Evolutionary conservation across 2,329 filamentous ascomycete genomes (phyloP).

Genomic region (Lachnellula willkommii): DNA sequence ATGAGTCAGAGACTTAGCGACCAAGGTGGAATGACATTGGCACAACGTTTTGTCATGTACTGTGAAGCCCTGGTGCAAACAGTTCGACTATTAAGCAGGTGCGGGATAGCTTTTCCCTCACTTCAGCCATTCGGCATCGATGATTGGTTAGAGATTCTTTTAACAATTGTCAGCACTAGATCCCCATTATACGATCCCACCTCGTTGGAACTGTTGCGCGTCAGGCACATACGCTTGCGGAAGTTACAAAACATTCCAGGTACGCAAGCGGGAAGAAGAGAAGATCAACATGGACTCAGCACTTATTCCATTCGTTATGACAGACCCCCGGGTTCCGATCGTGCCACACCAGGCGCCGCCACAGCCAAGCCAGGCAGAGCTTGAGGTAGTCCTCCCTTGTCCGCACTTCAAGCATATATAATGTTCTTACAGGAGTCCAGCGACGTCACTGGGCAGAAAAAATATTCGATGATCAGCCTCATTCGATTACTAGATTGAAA

Average conservation of each 20-base stretch:
- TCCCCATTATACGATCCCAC: conserved; percentile 52
- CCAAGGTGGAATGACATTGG: conserved; percentile 46
- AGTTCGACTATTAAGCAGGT: conserved; percentile 49
- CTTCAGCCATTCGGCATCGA: not conserved
- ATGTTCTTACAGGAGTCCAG: conserved; percentile 31
- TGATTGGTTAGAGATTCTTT: not conserved
- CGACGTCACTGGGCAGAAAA: conserved; percentile 55
- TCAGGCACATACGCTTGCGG: conserved; percentile 47
- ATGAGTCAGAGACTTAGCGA: conserved; percentile 54
- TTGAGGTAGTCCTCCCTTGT: conserved; percentile 22
- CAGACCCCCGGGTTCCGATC: conserved; percentile 20
- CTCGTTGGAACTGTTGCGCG: conserved; percentile 44
- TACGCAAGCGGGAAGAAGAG: conserved; percentile 18
- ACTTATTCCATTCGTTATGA: conserved; percentile 17
- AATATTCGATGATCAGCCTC: conserved; percentile 49
- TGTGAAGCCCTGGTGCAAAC: conserved; percentile 49
- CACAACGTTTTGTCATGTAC: conserved; percentile 50
- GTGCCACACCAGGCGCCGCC: conserved; percentile 17
- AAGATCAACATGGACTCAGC: conserved; percentile 12
- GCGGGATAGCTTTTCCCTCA: conserved; percentile 13
- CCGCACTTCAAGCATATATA: not conserved
- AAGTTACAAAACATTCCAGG: conserved; percentile 46
- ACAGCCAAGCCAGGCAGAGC: conserved; percentile 16
- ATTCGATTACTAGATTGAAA: conserved; percentile 47
- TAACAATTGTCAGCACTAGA: conserved; percentile 31